Percentiles rank a stretch among this genome's conserved stretches.
phyloP scores from a whole-genome alignment of 768 basidiomycete species.

The Mrakia frigida region DNA sequence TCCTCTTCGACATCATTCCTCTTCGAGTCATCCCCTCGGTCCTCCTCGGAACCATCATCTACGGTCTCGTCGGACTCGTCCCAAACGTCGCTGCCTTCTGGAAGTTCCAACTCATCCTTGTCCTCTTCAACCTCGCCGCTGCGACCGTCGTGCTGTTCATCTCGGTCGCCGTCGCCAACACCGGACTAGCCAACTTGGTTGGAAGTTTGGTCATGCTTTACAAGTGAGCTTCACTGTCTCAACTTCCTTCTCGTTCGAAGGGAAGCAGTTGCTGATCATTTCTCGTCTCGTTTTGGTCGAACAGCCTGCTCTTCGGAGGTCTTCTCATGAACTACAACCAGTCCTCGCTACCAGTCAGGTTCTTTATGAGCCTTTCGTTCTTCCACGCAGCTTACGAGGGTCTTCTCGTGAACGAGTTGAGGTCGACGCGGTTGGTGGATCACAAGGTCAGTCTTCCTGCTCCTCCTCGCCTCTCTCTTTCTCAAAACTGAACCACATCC shows the following conservation, averaged over 20 bases:
- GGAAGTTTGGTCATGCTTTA: conserved; percentile 96
- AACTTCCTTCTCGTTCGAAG: not conserved
- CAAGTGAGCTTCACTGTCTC: conserved; percentile 61
- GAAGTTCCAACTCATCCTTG: conserved; percentile 95
- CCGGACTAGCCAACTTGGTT: conserved; percentile 83
- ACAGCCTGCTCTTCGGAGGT: conserved; percentile 88
- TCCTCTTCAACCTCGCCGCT: conserved; percentile 93
- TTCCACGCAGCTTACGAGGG: conserved; percentile 99
- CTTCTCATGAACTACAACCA: conserved; percentile 89
- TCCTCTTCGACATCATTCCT: conserved; percentile 94
- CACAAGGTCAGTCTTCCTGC: conserved; percentile 57
- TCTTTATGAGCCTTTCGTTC: conserved; percentile 89
- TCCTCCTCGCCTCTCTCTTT: too few relatives aligned
- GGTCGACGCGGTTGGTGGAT: conserved; percentile 88
- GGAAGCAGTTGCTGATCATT: too few relatives aligned
- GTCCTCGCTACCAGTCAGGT: conserved; percentile 63
- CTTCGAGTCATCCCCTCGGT: conserved; percentile 90
- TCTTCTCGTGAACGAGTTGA: conserved; percentile 91
- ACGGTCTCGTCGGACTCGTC: conserved; percentile 89
- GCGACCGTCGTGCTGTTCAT: conserved; percentile 86
- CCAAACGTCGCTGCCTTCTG: conserved; percentile 84
- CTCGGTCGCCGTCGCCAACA: conserved; percentile 80
- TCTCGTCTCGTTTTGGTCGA: not conserved
- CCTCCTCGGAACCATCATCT: conserved; percentile 91
- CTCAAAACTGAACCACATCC: not conserved